Conservation (phyloP, 2,329 filamentous ascomycete species). For the Tolypocladium ovalisporum region DNA sequence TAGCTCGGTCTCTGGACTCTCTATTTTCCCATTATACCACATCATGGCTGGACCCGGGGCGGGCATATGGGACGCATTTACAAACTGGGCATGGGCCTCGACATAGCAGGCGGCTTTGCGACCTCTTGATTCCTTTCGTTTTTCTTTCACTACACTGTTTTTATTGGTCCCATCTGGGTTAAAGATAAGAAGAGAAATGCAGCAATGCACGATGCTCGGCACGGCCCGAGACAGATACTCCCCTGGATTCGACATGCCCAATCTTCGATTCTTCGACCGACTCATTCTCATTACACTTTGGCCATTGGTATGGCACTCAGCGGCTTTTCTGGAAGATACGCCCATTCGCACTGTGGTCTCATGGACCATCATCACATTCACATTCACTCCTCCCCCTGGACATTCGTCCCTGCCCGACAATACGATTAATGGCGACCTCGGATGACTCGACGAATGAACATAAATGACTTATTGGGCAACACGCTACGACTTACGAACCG, state of each 20-base stretch:
- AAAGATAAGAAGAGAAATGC: slow-evolving; percentile 51
- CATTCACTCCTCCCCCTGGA: slow-evolving; percentile 25
- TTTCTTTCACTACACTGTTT: slow-evolving; percentile 16
- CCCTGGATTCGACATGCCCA: slow-evolving; percentile 28
- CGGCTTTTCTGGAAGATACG: slow-evolving; percentile 8
- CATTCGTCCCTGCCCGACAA: slow-evolving; percentile 29
- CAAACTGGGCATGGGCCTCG: slow-evolving; percentile 34
- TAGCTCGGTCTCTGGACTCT: slow-evolving; percentile 28
- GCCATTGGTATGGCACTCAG: neutral
- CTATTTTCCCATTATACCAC: slow-evolving; percentile 20
- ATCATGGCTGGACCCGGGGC: slow-evolving; percentile 45
- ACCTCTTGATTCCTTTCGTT: slow-evolving; percentile 18
- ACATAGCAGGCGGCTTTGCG: slow-evolving; percentile 35
- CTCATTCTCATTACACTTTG: slow-evolving; percentile 15
- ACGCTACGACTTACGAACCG: slow-evolving; percentile 21
- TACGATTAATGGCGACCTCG: slow-evolving; percentile 36
- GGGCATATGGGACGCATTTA: slow-evolving; percentile 42
- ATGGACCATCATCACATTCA: neutral
- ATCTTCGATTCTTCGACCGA: slow-evolving; percentile 12
- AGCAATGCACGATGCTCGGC: slow-evolving; percentile 51
- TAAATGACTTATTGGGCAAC: slow-evolving; percentile 4
- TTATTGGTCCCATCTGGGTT: slow-evolving; percentile 10
- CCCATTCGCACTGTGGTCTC: slow-evolving; percentile 8
- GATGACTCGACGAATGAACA: slow-evolving; percentile 26
- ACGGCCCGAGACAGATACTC: slow-evolving; percentile 34